Evolutionary conservation across 2,329 filamentous ascomycete genomes (phyloP).

Genomic region (Fusarium torulosum): DNA sequence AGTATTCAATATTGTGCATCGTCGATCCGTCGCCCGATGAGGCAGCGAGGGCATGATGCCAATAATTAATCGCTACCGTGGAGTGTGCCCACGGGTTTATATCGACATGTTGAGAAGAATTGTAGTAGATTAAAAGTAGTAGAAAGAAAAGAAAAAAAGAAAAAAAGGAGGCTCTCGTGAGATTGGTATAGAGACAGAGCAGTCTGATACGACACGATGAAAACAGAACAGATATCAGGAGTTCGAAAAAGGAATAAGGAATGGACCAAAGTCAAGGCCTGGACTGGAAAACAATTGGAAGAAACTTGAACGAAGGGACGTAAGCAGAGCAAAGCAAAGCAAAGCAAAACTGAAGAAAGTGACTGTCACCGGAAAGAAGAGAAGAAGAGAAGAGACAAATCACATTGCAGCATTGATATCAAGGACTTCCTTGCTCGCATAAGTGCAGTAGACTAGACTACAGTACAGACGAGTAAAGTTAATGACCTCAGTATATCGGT

Average conservation of each 20-base stretch:
- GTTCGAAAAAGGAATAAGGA: conserved; percentile 28
- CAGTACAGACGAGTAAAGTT: not conserved
- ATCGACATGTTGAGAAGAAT: conserved; percentile 22
- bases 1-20: conserved; percentile 29
- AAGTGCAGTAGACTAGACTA: conserved; percentile 17
- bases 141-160: not conserved
- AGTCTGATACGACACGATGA: conserved; percentile 18
- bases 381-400: conserved; percentile 24
- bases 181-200: conserved; percentile 1
- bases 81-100: conserved; percentile 21
- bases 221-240: conserved; percentile 4
- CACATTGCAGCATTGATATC: conserved; percentile 31
- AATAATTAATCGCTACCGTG: conserved; percentile 18
- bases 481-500: conserved; percentile 7
- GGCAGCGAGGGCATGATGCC: conserved; percentile 33
- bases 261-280: conserved; percentile 39
- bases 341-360: conserved; percentile 25
- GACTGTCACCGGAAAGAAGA: conserved; percentile 4
- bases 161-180: not conserved
- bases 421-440: conserved; percentile 40
- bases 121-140: conserved; percentile 1
- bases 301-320: conserved; percentile 25
- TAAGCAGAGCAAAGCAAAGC: conserved; percentile 28
- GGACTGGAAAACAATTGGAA: conserved; percentile 34
- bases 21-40: conserved; percentile 21